Conservation (phyloP, 768 basidiomycete genomes). For the Termitomyces sp. region DNA sequence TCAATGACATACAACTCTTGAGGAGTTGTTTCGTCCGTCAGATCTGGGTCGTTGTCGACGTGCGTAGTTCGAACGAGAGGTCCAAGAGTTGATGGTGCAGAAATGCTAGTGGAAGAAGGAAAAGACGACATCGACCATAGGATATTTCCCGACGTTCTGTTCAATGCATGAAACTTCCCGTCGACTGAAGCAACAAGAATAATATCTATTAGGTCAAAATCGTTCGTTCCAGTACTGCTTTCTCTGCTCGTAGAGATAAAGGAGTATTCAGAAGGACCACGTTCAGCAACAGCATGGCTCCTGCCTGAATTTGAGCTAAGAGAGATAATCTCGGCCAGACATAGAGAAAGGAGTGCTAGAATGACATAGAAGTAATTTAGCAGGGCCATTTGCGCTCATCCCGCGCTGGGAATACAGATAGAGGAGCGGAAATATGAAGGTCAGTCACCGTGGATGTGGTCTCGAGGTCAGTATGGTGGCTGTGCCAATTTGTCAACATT, state of each 20-base stretch:
- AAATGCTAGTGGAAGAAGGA: slow-evolving; percentile 30
- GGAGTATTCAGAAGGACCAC: slow-evolving; percentile 13
- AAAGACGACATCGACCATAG: slow-evolving; percentile 86
- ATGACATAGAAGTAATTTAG: slow-evolving; percentile 19
- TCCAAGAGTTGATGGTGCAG: slow-evolving; percentile 49
- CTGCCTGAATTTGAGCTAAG: slow-evolving; percentile 16
- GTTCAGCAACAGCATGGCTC: slow-evolving; percentile 22
- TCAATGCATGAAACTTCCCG: slow-evolving; percentile 91
- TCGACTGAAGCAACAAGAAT: slow-evolving; percentile 92
- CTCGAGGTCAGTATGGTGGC: neutral
- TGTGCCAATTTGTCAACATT: neutral
- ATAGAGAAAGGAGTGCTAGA: slow-evolving; percentile 21
- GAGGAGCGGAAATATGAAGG: slow-evolving; percentile 1
- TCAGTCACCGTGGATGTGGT: slow-evolving; percentile 2
- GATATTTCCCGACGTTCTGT: slow-evolving; percentile 73
- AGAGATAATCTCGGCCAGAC: slow-evolving; percentile 25
- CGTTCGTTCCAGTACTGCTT: slow-evolving; percentile 22
- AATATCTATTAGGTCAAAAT: slow-evolving; percentile 69
- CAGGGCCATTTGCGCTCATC: slow-evolving; percentile 31
- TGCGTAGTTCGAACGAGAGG: slow-evolving; percentile 75
- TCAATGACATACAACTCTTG: slow-evolving; percentile 90
- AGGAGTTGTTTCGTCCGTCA: slow-evolving; percentile 41
- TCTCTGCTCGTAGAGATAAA: slow-evolving; percentile 14
- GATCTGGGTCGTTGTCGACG: slow-evolving; percentile 48
- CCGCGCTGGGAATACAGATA: slow-evolving; percentile 9